Conservation (phyloP, 305 asterid genomes). For the Salvia sclarea region DNA sequence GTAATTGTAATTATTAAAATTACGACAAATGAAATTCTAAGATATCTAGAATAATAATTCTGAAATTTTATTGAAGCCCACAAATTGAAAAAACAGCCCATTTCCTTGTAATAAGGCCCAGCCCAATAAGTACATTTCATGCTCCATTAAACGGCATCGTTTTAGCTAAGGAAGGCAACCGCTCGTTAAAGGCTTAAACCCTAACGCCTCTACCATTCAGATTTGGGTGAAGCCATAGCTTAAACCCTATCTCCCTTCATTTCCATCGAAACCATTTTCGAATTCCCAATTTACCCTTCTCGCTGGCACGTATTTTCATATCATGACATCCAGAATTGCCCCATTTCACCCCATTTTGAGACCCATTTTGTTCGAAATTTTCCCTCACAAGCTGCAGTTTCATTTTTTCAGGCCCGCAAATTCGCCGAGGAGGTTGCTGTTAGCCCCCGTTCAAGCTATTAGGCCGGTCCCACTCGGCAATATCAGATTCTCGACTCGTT, state of each 20-base stretch:
- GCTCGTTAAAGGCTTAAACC: constrained; percentile 36
- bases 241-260: constrained; percentile 44
- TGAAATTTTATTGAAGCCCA: background rate
- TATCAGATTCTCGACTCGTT: constrained; percentile 41
- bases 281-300: constrained; percentile 30
- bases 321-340: constrained; percentile 61
- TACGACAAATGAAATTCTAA: too few relatives aligned
- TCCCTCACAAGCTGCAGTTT: constrained; percentile 58
- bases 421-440: constrained; percentile 33
- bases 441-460: constrained; percentile 21
- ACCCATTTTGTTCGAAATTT: constrained; percentile 58
- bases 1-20: too few relatives aligned
- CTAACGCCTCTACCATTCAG: constrained; percentile 4
- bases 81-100: constrained; percentile 3
- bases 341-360: constrained; percentile 49
- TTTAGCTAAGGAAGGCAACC: background rate
- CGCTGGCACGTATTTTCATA: constrained; percentile 3
- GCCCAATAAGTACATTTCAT: background rate
- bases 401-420: constrained; percentile 42
- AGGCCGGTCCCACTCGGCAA: constrained; percentile 18
- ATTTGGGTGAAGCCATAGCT: constrained; percentile 27
- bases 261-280: constrained; percentile 6
- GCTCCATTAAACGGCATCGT: constrained; percentile 16
- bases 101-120: background rate
- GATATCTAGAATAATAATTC: too few relatives aligned